Percentiles rank a stretch among this genome's conserved stretches.
Evolutionary conservation across 2,329 filamentous ascomycete species (phyloP).

Genomic region (Aspergillus nomiae): DNA sequence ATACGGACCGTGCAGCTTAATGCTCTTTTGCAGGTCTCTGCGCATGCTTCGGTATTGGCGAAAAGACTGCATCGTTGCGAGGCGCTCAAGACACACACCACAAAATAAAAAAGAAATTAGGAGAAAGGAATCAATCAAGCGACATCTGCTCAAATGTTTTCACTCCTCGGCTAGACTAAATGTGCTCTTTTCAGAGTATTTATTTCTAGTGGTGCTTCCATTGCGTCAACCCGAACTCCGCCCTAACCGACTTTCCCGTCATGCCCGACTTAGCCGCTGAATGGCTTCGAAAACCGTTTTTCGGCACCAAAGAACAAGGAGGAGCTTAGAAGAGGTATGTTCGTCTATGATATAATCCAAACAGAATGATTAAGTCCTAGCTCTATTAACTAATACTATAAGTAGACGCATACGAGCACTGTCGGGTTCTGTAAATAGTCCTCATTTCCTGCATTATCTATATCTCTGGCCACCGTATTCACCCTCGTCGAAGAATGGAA

Average conservation of each 20-base stretch:
- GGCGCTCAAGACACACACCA: background rate
- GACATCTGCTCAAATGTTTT: background rate
- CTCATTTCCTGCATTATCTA: background rate
- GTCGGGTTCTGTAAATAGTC: background rate
- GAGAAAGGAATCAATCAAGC: background rate
- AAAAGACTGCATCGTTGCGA: conserved; percentile 28
- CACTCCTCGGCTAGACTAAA: background rate
- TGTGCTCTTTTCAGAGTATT: background rate
- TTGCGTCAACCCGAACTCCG: conserved; percentile 4
- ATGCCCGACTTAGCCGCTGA: conserved; percentile 1
- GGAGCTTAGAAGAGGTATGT: background rate
- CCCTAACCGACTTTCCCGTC: conserved; percentile 8
- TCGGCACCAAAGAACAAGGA: background rate
- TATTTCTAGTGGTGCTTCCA: background rate
- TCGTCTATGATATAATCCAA: background rate
- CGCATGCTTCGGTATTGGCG: conserved; percentile 28
- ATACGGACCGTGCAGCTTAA: conserved; percentile 6
- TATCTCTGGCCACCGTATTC: conserved; percentile 1
- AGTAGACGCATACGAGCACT: background rate
- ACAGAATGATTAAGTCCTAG: background rate
- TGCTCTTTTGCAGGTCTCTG: conserved; percentile 7
- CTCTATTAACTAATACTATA: background rate
- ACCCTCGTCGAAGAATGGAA: conserved; percentile 5
- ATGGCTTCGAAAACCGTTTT: background rate
- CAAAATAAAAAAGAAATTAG: background rate